Evolutionary conservation across 345 rosid species (phyloP).

Genomic region (Raphanus raphanistrum): DNA sequence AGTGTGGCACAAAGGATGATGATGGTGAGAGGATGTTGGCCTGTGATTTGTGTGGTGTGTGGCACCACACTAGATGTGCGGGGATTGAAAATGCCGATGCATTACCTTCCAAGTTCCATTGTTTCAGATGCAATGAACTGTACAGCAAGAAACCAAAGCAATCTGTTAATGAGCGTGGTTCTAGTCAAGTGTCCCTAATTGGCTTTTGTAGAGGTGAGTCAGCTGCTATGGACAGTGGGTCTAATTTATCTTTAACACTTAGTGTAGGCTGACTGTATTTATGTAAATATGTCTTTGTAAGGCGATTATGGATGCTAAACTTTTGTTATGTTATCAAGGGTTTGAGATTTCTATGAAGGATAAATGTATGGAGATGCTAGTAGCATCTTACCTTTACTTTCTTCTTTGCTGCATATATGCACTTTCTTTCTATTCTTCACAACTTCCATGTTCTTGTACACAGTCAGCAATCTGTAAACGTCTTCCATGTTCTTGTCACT

Average conservation of each 20-base stretch:
- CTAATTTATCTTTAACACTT: constrained; percentile 34
- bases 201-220: constrained; percentile 48
- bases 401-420: background rate
- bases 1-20: constrained; percentile 69
- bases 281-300: constrained; percentile 16
- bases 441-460: constrained; percentile 38
- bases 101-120: constrained; percentile 49
- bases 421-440: constrained; percentile 25
- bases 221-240: constrained; percentile 27
- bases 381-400: background rate
- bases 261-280: constrained; percentile 40
- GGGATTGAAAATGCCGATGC: constrained; percentile 55
- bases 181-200: constrained; percentile 27
- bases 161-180: constrained; percentile 30
- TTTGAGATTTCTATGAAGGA: background rate
- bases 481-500: background rate
- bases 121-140: constrained; percentile 42
- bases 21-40: constrained; percentile 80
- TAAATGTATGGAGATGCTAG: background rate
- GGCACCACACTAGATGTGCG: constrained; percentile 77
- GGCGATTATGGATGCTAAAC: background rate
- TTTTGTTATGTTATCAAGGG: constrained; percentile 10
- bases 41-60: constrained; percentile 65
- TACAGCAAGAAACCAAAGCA: constrained; percentile 30
- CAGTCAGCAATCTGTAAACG: constrained; percentile 45